Evolutionary conservation across 208 protist genomes (phyloP).

Genomic region (Leishmania major): DNA sequence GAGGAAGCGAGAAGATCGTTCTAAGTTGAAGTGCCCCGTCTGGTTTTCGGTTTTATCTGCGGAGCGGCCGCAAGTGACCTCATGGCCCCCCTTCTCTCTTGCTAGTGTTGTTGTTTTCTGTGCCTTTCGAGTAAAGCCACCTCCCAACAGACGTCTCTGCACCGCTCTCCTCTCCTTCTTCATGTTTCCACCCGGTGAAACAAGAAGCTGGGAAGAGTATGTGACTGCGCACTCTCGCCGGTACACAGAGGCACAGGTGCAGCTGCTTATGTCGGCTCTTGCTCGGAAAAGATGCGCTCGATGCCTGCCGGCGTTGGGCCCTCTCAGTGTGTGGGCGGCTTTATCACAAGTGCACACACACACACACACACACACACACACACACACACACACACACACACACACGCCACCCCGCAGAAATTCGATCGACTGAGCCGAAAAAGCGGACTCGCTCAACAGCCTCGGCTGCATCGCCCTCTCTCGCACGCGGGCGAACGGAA

Average conservation of each 20-base stretch:
- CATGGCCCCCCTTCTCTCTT: too few relatives aligned
- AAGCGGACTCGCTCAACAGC: background rate
- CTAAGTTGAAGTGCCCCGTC: background rate
- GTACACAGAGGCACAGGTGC: background rate
- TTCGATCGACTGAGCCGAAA: background rate
- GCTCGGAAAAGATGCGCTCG: background rate
- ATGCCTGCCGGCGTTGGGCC: background rate
- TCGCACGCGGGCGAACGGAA: background rate
- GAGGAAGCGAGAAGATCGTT: background rate
- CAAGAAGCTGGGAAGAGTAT: background rate
- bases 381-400: too few relatives aligned
- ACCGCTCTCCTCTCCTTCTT: background rate
- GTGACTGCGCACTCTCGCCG: background rate
- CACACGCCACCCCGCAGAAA: background rate
- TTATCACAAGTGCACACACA: background rate
- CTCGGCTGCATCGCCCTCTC: background rate
- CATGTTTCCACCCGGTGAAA: background rate
- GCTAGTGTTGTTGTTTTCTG: background rate
- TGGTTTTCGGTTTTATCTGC: background rate
- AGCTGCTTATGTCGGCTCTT: background rate
- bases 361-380: too few relatives aligned
- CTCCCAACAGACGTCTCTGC: background rate
- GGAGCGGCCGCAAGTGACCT: background rate
- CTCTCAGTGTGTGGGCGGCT: background rate
- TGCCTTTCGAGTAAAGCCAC: background rate